phyloP scores from a whole-genome alignment of 2,329 filamentous ascomycete species.

The Biscogniauxia sp. region DNA sequence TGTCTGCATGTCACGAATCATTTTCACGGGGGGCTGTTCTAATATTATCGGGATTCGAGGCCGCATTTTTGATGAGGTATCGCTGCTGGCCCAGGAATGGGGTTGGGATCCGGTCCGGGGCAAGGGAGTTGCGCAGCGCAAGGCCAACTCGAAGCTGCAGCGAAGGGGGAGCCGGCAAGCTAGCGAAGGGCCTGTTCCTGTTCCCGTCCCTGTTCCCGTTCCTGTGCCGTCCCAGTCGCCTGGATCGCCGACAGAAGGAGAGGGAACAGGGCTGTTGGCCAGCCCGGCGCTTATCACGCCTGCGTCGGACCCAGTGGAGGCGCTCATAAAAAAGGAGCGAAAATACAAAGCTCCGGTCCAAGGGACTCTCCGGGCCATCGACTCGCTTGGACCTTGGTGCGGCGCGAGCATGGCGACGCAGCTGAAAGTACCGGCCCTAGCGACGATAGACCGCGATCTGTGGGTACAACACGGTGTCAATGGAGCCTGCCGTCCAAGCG shows the following conservation, averaged over 20 bases:
- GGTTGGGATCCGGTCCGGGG: slow-evolving; percentile 79
- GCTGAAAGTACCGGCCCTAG: slow-evolving; percentile 66
- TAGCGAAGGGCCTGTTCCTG: slow-evolving; percentile 19
- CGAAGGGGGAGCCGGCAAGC: slow-evolving; percentile 29
- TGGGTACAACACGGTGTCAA: slow-evolving; percentile 66
- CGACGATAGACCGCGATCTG: slow-evolving; percentile 67
- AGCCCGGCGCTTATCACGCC: slow-evolving; percentile 45
- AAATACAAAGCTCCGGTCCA: slow-evolving; percentile 44
- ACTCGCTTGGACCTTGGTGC: slow-evolving; percentile 71
- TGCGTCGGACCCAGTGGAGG: slow-evolving; percentile 57
- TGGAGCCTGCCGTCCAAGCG: slow-evolving; percentile 58
- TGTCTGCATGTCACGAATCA: slow-evolving; percentile 82
- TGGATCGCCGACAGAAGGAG: slow-evolving; percentile 24
- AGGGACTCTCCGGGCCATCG: slow-evolving; percentile 62
- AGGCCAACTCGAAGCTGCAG: slow-evolving; percentile 43
- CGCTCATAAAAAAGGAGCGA: slow-evolving; percentile 48
- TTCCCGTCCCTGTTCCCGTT: slow-evolving; percentile 5
- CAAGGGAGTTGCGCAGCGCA: slow-evolving; percentile 59
- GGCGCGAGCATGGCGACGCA: slow-evolving; percentile 70
- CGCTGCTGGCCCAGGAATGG: slow-evolving; percentile 59
- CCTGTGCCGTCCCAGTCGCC: slow-evolving; percentile 18
- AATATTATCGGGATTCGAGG: slow-evolving; percentile 75
- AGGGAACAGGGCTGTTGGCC: slow-evolving; percentile 32
- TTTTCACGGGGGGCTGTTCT: slow-evolving; percentile 81
- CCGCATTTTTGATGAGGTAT: slow-evolving; percentile 74